Evolutionary conservation across 2,329 filamentous ascomycete species (phyloP).

Genomic region (Diaporthe citrichinensis): DNA sequence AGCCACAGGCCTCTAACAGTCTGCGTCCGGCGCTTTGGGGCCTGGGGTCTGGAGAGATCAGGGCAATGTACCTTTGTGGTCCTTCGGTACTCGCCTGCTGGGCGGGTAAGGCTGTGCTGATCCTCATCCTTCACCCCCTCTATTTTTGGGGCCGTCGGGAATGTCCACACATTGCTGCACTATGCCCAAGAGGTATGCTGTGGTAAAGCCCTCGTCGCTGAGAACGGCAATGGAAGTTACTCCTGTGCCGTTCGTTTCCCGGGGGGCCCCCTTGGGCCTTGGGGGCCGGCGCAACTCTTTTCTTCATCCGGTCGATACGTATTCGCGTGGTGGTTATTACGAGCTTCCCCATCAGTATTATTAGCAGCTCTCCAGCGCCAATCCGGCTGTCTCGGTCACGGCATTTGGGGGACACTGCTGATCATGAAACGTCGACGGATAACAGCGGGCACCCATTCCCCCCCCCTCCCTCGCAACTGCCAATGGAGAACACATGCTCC

Average conservation of each 20-base stretch:
- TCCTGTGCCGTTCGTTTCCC: slow-evolving; percentile 9
- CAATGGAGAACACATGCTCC: slow-evolving; percentile 18
- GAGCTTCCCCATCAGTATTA: slow-evolving; percentile 12
- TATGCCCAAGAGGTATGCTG: slow-evolving; percentile 10
- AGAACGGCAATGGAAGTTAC: slow-evolving; percentile 16
- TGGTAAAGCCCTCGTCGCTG: slow-evolving; percentile 13
- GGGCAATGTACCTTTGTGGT: slow-evolving; percentile 11
- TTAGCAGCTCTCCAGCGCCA: slow-evolving; percentile 19
- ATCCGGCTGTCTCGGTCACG: slow-evolving; percentile 31
- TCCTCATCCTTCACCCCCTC: slow-evolving; percentile 35
- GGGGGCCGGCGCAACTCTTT: neutral
- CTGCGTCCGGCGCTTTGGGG: neutral
- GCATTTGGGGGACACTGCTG: slow-evolving; percentile 24
- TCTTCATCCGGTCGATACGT: slow-evolving; percentile 24
- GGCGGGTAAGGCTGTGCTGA: slow-evolving; percentile 33
- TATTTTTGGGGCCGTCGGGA: slow-evolving; percentile 16
- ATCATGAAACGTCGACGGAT: slow-evolving; percentile 29
- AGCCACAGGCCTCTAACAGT: neutral
- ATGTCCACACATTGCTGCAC: slow-evolving; percentile 9
- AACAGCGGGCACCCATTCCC: slow-evolving; percentile 31
- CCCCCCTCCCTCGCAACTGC: neutral
- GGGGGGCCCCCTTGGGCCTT: neutral
- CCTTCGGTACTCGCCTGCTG: slow-evolving; percentile 29
- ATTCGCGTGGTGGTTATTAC: slow-evolving; percentile 8
- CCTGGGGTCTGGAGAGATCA: slow-evolving; percentile 15